These are phyloP conservation scores for Corniculantispora saksenae DNA, from an alignment of 2,329 filamentous ascomycete species.

Conservation along the genomic window DNA sequence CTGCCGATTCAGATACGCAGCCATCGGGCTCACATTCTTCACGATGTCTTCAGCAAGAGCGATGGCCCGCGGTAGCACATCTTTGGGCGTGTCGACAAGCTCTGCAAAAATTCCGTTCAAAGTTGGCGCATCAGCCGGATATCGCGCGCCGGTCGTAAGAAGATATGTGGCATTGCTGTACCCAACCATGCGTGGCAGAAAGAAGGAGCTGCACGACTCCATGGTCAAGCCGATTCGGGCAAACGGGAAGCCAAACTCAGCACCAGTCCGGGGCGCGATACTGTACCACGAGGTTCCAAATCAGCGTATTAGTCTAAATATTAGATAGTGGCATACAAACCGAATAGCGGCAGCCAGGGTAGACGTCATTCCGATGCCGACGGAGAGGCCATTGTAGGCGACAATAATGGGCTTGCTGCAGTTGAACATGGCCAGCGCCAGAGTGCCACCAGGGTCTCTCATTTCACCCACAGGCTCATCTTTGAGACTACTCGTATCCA, in stretches of 20 bases:
- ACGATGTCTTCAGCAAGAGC: slow-evolving; percentile 17
- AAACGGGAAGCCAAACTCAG: slow-evolving; percentile 23
- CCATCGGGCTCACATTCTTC: slow-evolving; percentile 16
- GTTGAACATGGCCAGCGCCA: slow-evolving; percentile 21
- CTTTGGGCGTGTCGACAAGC: slow-evolving; percentile 11
- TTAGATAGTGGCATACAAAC: background rate
- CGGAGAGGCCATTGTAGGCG: slow-evolving; percentile 22
- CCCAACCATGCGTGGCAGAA: slow-evolving; percentile 22
- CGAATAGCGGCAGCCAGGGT: slow-evolving; percentile 21
- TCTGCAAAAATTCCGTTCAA: slow-evolving; percentile 16
- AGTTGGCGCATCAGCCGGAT: slow-evolving; percentile 6
- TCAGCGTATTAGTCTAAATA: background rate
- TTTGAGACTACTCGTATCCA: slow-evolving; percentile 7
- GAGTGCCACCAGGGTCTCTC: slow-evolving; percentile 38
- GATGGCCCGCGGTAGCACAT: slow-evolving; percentile 18
- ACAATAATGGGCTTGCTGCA: slow-evolving; percentile 25
- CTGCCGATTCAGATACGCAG: slow-evolving; percentile 15
- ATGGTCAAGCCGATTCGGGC: slow-evolving; percentile 22
- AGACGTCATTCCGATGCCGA: slow-evolving; percentile 23
- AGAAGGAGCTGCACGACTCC: slow-evolving; percentile 23
- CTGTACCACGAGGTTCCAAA: background rate
- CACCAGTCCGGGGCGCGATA: slow-evolving; percentile 12
- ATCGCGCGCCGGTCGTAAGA: slow-evolving; percentile 18
- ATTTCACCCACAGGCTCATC: background rate
- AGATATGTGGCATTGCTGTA: slow-evolving; percentile 22